These are phyloP conservation scores for Ophiostoma triangulosporum DNA, from an alignment of 2,329 filamentous ascomycete genomes.

Conservation along the genomic window DNA sequence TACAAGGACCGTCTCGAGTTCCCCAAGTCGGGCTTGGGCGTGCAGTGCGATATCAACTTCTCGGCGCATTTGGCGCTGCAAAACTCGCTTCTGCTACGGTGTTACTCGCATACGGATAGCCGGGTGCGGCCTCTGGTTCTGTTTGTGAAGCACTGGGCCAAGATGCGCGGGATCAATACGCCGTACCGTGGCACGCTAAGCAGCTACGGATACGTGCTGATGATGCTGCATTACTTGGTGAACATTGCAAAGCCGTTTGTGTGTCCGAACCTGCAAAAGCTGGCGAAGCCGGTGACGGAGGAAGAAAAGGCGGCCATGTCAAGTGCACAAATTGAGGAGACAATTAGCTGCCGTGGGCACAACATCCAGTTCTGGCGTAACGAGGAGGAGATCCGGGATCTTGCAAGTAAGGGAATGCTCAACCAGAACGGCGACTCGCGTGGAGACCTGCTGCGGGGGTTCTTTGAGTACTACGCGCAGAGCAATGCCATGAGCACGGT, in stretches of 20 bases:
- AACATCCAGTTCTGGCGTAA: slow-evolving; percentile 68
- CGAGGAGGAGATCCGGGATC: slow-evolving; percentile 51
- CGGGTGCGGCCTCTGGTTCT: slow-evolving; percentile 67
- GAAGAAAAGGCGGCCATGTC: slow-evolving; percentile 21
- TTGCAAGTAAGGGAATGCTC: slow-evolving; percentile 44
- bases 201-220: slow-evolving; percentile 82
- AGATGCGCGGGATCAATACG: slow-evolving; percentile 71
- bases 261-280: slow-evolving; percentile 65
- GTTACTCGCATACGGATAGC: slow-evolving; percentile 67
- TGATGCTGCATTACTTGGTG: slow-evolving; percentile 83
- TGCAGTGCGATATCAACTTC: slow-evolving; percentile 88
- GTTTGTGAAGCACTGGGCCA: slow-evolving; percentile 87
- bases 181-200: slow-evolving; percentile 76
- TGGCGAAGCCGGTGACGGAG: slow-evolving; percentile 28
- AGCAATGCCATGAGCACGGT: slow-evolving; percentile 38
- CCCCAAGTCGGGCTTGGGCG: slow-evolving; percentile 61
- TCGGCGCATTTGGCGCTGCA: slow-evolving; percentile 70
- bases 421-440: slow-evolving; percentile 57
- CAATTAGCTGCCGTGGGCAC: slow-evolving; percentile 44
- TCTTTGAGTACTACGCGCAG: slow-evolving; percentile 78
- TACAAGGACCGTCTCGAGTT: slow-evolving; percentile 58
- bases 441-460: slow-evolving; percentile 61
- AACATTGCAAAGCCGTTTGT: slow-evolving; percentile 72
- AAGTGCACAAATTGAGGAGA: slow-evolving; percentile 23
- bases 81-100: slow-evolving; percentile 70